phyloP scores from a whole-genome alignment of 176 grass and related monocot genomes.

The Pontederia paniculata region DNA sequence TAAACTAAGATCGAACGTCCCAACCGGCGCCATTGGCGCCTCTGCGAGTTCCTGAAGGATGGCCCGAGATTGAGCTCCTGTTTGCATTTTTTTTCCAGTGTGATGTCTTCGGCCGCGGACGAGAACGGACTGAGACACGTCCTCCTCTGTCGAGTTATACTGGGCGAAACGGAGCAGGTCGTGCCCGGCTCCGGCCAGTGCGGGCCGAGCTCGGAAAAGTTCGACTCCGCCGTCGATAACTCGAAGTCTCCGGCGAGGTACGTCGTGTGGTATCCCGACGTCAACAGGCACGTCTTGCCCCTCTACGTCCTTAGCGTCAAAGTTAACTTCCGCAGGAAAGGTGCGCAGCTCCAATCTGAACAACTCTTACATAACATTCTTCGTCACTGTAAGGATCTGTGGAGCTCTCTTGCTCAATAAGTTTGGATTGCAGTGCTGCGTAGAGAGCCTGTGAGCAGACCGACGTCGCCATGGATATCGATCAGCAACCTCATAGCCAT shows the following conservation, averaged over 20 bases:
- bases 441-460: not conserved
- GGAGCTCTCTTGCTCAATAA: not conserved
- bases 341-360: not conserved
- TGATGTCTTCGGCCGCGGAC: conserved; percentile 8
- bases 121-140: conserved; percentile 4
- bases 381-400: not conserved
- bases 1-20: not conserved
- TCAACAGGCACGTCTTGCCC: not conserved
- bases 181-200: not conserved
- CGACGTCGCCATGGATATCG: conserved; percentile 7
- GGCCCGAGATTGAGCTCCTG: not conserved
- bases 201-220: not conserved
- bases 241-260: not conserved
- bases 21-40: not conserved
- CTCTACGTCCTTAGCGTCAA: conserved; percentile 2
- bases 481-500: not conserved
- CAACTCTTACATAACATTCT: not conserved
- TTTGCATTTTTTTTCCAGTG: conserved; percentile 1
- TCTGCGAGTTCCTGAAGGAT: not conserved
- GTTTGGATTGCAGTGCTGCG: not conserved
- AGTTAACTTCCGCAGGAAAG: not conserved
- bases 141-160: not conserved
- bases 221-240: conserved; percentile 2
- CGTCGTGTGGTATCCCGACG: conserved; percentile 6
- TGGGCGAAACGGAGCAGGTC: conserved; percentile 11